Conservation (phyloP, 768 basidiomycete species). For the Arthromyces matolae region DNA sequence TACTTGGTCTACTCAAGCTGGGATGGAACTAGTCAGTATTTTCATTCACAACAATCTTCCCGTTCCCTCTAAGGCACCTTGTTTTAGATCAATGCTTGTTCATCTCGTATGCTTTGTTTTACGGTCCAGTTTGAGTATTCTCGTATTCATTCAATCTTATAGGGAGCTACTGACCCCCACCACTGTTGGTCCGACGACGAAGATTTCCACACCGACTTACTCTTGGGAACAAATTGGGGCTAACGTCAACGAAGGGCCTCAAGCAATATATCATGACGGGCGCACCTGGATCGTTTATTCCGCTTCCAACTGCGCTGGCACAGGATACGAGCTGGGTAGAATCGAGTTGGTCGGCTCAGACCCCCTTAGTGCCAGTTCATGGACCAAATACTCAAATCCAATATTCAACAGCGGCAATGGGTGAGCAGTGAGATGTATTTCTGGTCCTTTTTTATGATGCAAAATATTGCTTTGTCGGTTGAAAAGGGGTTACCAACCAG, state of each 20-base stretch:
- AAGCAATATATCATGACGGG: constrained; percentile 28
- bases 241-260: constrained; percentile 33
- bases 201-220: constrained; percentile 30
- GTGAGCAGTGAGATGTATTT: constrained; percentile 9
- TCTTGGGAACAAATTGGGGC: constrained; percentile 30
- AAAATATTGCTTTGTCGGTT: not conserved
- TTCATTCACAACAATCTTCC: no score
- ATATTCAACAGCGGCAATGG: constrained; percentile 30
- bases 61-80: no score
- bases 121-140: no score
- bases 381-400: constrained; percentile 27
- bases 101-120: constrained; percentile 24
- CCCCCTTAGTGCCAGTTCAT: constrained; percentile 27
- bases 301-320: constrained; percentile 30
- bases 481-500: constrained; percentile 22
- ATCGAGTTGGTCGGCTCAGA: constrained; percentile 30
- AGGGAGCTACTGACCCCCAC: constrained; percentile 30
- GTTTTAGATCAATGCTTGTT: constrained; percentile 35
- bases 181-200: constrained; percentile 26
- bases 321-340: constrained; percentile 26
- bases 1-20: constrained; percentile 33
- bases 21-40: constrained; percentile 26
- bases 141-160: not conserved
- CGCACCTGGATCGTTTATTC: constrained; percentile 30
- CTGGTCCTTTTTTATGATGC: not conserved